Base-by-base conservation (phyloP, 768 basidiomycete genomes). In the Lenzites betulinus region DNA sequence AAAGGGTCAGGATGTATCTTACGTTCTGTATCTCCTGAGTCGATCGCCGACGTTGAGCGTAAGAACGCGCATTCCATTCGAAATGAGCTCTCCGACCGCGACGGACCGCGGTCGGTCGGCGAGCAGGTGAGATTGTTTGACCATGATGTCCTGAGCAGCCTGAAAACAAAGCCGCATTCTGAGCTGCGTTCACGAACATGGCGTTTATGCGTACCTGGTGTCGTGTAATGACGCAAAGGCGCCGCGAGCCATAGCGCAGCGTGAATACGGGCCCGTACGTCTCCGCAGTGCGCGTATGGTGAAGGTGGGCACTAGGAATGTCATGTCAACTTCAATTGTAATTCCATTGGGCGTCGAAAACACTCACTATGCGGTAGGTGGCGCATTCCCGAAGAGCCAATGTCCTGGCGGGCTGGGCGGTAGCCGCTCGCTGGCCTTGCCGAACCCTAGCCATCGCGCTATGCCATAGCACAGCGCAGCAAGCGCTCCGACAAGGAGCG, bases 211-310 rank as follows among this genome's bases (percentile, higher is more conserved):
- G 7, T 15, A 67, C 69, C 61, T 68, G 60, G 30, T 64, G 59
- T 2, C 82, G 73, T 0, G 82, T 81, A 26, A 85, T 75, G 46
- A 86, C 75, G 58, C 83, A 69, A 43, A 77, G 74, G 8, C 53
- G 56, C 2, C 73, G 76, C 12, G 71, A 71, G 1, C 87, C 86
- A 55, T 83, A 75, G 0, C 81, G 77, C 3, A 88, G 69, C 0
- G 83, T 79, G 64, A 87, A 84, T 7, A 88, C 75, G 0, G 86
- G 82, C 0, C 87, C 87, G 61, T 88, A 88, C 63, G 79, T 68
- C 66, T 84, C 77, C 8, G 82, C 79, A 81, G 84, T 85, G 62
- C 83, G 78, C 39, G 84, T 81, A 54, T 54, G 66, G 35, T 64
- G 52, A 5, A 51, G 59, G n/a, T 54, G 50, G 11, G 53, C 60